Evolutionary conservation across 768 basidiomycete genomes (phyloP), one percentile per base, ranked within the genome.

Genomic region (Tricholoma terreum): DNA sequence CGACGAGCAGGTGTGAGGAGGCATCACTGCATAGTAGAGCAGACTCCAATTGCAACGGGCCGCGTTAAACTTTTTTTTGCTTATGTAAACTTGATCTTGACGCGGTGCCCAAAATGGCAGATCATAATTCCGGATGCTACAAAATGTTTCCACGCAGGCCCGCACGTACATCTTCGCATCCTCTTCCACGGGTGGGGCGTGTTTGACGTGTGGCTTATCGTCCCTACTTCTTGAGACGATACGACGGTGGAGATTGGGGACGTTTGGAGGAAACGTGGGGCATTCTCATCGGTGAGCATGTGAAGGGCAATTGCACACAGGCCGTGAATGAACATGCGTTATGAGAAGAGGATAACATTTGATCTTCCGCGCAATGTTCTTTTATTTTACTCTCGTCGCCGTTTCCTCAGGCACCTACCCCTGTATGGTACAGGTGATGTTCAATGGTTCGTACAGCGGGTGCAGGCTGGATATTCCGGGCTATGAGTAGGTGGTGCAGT

Each of bases 391-490:
- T n/a, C n/a, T n/a, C n/a, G n/a, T n/a, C n/a, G n/a, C n/a, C n/a
- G n/a, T n/a, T n/a, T n/a, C n/a, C n/a, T n/a, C n/a, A n/a, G n/a
- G 42, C 52, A 21, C 17, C 67, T 74, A 4, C 77, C 73, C n/a
- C n/a, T n/a, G n/a, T n/a, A n/a, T n/a, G 0, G 80, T 89, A 1
- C 85, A 85, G 21, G 87, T 93, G 34, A 84, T 93, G 80, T 65
- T 95, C 48, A 92, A 94, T 56, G 94, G 93, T 1, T 92, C 94
- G 0, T 94, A 94, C 64, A 93, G 92, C 2, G 92, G 92, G 0
- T 85, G 84, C 17, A 80, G 82, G 17, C 66, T 94, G 58, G 89
- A 90, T 63, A 72, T 92, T 11, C 84, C 82, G 0, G 72, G 76
- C 33, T 89, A 84, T 57, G 92, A 93, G 70, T 83, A 77, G 15